Evolutionary conservation across 2,329 filamentous ascomycete genomes (phyloP).

Genomic region (Dactylellina haptotyla): DNA sequence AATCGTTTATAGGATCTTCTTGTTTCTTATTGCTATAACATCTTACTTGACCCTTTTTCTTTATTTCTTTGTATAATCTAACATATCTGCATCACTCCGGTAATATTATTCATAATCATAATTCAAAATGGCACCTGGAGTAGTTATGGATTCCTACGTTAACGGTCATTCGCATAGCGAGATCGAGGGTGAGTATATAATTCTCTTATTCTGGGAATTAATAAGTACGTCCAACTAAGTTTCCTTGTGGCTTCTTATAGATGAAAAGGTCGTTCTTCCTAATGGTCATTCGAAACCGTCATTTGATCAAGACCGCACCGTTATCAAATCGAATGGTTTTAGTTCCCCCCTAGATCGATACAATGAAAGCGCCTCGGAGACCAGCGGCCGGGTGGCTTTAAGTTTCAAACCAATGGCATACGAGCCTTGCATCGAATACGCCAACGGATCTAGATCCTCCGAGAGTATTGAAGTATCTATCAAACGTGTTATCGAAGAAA

Average conservation of each 20-base stretch:
- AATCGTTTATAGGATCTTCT: too few species aligned
- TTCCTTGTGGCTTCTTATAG: neutral
- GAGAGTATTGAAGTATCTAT: constrained; percentile 27
- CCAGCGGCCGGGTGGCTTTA: too few species aligned
- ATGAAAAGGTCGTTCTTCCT: constrained; percentile 29
- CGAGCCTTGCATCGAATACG: neutral
- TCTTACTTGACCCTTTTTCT: too few species aligned
- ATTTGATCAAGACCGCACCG: constrained; percentile 6
- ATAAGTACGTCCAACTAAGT: constrained; percentile 9
- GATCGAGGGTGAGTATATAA: constrained; percentile 20
- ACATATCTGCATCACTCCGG: too few species aligned
- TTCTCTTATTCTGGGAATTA: constrained; percentile 5
- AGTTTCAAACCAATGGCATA: neutral
- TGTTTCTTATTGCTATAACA: too few species aligned
- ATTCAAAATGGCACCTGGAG: constrained; percentile 28
- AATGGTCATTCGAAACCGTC: constrained; percentile 24
- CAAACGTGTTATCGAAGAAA: constrained; percentile 20
- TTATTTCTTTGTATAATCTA: too few species aligned
- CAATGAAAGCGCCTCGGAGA: neutral
- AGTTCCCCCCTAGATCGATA: neutral
- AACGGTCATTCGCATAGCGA: constrained; percentile 8
- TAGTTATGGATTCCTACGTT: constrained; percentile 3
- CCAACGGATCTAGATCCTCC: neutral
- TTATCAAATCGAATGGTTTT: constrained; percentile 11
- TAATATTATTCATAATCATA: constrained; percentile 4